phyloP scores from a whole-genome alignment of 2,329 filamentous ascomycete species.

The Clonostachys byssicola region DNA sequence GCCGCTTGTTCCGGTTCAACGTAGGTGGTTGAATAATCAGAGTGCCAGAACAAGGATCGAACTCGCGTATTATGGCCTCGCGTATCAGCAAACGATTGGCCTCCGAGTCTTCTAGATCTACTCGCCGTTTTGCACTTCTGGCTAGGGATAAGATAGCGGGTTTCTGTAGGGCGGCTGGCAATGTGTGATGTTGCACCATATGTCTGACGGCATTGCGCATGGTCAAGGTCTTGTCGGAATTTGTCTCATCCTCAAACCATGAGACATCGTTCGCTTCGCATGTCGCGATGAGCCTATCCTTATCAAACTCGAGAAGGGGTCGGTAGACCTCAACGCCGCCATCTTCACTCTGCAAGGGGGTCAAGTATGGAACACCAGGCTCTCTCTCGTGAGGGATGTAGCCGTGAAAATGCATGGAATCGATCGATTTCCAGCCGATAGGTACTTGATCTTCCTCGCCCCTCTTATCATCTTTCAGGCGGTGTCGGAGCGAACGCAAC shows the following conservation, averaged over 20 bases:
- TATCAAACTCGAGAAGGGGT: slow-evolving; percentile 66
- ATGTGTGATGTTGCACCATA: slow-evolving; percentile 48
- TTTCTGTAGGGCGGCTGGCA: slow-evolving; percentile 70
- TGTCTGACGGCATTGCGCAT: slow-evolving; percentile 76
- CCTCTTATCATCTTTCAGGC: slow-evolving; percentile 16
- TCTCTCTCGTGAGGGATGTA: slow-evolving; percentile 9
- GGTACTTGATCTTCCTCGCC: not conserved
- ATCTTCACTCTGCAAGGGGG: slow-evolving; percentile 44
- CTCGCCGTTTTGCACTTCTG: slow-evolving; percentile 39
- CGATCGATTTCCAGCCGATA: slow-evolving; percentile 1
- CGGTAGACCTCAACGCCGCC: slow-evolving; percentile 65
- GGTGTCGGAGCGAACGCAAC: slow-evolving; percentile 18
- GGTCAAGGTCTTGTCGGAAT: slow-evolving; percentile 72
- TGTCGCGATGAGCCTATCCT: slow-evolving; percentile 69
- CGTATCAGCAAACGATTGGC: slow-evolving; percentile 50
- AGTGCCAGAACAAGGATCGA: slow-evolving; percentile 43
- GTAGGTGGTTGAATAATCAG: slow-evolving; percentile 38
- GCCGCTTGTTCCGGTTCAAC: slow-evolving; percentile 8
- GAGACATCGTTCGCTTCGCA: slow-evolving; percentile 63
- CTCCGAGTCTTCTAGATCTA: slow-evolving; percentile 39
- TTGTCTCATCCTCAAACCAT: slow-evolving; percentile 87
- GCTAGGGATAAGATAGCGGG: slow-evolving; percentile 59
- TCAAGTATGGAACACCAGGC: slow-evolving; percentile 21
- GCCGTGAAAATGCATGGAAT: slow-evolving; percentile 18
- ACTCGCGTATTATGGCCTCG: slow-evolving; percentile 38